Evolutionary conservation across 2,329 filamentous ascomycete species (phyloP).

Genomic region (Ascochyta rabiei): DNA sequence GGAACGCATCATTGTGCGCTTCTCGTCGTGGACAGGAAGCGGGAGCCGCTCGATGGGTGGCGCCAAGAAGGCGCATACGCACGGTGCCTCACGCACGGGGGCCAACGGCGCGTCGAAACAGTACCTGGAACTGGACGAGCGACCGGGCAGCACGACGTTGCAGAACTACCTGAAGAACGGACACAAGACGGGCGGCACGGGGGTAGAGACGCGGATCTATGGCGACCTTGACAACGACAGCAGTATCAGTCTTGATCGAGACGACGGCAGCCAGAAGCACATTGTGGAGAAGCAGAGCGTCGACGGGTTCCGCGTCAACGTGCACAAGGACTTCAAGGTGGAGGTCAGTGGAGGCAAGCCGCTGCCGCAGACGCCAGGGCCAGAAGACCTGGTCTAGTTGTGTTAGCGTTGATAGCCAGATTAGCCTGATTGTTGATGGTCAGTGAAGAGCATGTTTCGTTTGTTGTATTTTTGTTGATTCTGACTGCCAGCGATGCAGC

Average conservation of each 20-base stretch:
- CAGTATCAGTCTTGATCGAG: constrained; percentile 11
- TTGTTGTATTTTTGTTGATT: neutral
- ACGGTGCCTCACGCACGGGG: neutral
- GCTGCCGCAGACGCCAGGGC: constrained; percentile 5
- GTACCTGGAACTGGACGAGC: constrained; percentile 18
- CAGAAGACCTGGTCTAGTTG: constrained; percentile 3
- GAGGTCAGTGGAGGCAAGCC: constrained; percentile 14
- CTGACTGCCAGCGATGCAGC: neutral
- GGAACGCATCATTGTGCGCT: constrained; percentile 9
- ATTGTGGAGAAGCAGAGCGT: constrained; percentile 7
- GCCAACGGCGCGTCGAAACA: constrained; percentile 6
- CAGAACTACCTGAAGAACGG: constrained; percentile 10
- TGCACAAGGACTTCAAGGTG: constrained; percentile 16
- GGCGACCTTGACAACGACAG: constrained; percentile 14
- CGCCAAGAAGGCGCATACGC: constrained; percentile 6
- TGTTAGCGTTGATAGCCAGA: neutral
- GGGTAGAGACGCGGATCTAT: constrained; percentile 21
- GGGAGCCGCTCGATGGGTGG: constrained; percentile 4
- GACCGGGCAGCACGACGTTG: constrained; percentile 7
- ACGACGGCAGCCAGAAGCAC: constrained; percentile 16
- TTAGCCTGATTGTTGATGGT: neutral
- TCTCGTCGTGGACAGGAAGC: constrained; percentile 17
- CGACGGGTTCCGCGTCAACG: constrained; percentile 13
- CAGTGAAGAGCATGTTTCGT: neutral
- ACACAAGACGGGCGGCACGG: neutral